Percentiles rank a stretch among this genome's conserved stretches.
Conservation (phyloP, 2,329 filamentous ascomycete species). For the Chaetomiaceae sp. region DNA sequence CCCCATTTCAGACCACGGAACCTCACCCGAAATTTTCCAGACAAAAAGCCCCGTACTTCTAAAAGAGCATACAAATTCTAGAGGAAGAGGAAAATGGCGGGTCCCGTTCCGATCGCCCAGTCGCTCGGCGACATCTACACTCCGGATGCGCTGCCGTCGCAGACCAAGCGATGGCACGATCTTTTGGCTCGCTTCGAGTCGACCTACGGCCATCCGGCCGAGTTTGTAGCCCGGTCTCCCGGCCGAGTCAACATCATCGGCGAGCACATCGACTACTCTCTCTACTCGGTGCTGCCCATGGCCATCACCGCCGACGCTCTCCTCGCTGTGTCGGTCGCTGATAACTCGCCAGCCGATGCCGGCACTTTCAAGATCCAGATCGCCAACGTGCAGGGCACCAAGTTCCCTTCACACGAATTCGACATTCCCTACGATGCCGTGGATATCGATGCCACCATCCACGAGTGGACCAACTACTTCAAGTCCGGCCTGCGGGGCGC, state of each 20-base stretch:
- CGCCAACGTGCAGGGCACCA: constrained; percentile 69
- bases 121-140: constrained; percentile 82
- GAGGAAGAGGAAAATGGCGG: constrained; percentile 52
- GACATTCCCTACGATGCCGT: constrained; percentile 60
- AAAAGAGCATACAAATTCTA: too few relatives aligned
- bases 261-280: constrained; percentile 97
- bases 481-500: constrained; percentile 84
- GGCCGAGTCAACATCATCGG: constrained; percentile 97
- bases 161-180: constrained; percentile 69
- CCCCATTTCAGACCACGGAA: too few relatives aligned
- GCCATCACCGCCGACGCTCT: constrained; percentile 89
- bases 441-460: constrained; percentile 77
- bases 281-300: constrained; percentile 94
- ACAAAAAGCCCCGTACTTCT: too few relatives aligned
- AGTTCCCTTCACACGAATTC: constrained; percentile 73
- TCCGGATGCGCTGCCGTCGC: constrained; percentile 59
- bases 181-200: constrained; percentile 67
- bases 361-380: constrained; percentile 66
- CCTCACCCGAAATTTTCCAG: too few relatives aligned
- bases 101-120: constrained; percentile 66
- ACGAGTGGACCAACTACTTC: constrained; percentile 99
- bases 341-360: constrained; percentile 40
- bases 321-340: constrained; percentile 62
- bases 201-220: constrained; percentile 63
- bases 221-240: constrained; percentile 84